phyloP scores from a whole-genome alignment of 371 early-diverging fungal species.

The Mucor circinelloides region DNA sequence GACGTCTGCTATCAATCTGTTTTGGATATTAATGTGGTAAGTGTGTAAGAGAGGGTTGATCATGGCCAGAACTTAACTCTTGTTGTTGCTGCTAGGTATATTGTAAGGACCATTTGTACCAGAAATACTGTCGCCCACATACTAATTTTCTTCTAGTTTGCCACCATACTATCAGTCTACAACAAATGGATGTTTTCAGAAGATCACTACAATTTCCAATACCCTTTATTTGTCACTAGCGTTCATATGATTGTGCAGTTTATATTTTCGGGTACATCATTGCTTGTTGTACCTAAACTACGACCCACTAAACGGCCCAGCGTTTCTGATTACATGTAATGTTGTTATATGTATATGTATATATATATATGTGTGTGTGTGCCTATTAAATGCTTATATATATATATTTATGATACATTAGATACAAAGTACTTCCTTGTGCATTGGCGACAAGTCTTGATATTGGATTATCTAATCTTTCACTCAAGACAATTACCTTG shows the following conservation, averaged over 20 bases:
- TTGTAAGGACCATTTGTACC: constrained; percentile 21
- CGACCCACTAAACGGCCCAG: constrained; percentile 58
- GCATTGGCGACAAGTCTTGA: constrained; percentile 88
- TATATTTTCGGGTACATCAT: constrained; percentile 54
- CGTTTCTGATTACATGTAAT: constrained; percentile 61
- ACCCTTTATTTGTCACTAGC: constrained; percentile 80
- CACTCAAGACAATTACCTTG: constrained; percentile 82
- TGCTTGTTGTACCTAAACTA: constrained; percentile 57
- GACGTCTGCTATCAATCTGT: constrained; percentile 39
- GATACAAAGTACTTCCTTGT: constrained; percentile 78
- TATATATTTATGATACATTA: constrained; percentile 11
- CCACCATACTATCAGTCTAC: constrained; percentile 78
- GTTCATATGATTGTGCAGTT: constrained; percentile 78
- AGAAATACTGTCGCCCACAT: background rate
- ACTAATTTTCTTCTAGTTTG: constrained; percentile 36
- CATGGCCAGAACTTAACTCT: background rate
- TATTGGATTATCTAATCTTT: constrained; percentile 87
- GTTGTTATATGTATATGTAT: background rate
- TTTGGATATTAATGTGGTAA: constrained; percentile 54
- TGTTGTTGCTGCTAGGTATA: constrained; percentile 26
- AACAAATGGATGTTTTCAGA: constrained; percentile 90
- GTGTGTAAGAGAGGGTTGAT: background rate
- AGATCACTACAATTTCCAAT: constrained; percentile 73
- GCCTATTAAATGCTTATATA: background rate
- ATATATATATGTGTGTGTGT: too few species aligned